Evolutionary conservation across 441 rosid species (phyloP), one percentile per base, ranked within the genome.

Genomic region (Pelargonium fulgidum): DNA sequence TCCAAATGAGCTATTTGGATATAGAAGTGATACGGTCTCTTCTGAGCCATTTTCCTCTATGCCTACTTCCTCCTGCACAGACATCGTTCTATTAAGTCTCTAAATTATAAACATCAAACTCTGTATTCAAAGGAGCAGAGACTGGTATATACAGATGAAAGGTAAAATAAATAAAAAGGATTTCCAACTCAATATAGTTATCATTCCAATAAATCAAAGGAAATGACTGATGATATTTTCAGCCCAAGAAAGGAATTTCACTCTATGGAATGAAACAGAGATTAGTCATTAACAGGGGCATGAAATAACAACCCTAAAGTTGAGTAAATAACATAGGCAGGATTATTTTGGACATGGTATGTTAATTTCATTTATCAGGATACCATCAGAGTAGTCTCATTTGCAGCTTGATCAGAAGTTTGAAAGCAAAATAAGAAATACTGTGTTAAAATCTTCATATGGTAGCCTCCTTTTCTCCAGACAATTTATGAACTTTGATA

Each of bases 1-100:
- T 65, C 99, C 99, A 79, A 94, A 87, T 19, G 94, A 84, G 79
- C 83, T 80, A 80, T 89, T 76, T 58, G 90, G 88, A 0, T 71
- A 79, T 73, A 91, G 75, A 36, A 72, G 80, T 39, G 81, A 83
- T 68, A 81, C 78, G 42, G 79, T 80, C 71, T 84, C 92, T 85
- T 87, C 94, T 54, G 83, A 77, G 71, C 94, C 96, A 80, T 88
- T 90, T 82, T 83, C 84, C 61, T 68, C 84, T 39, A 83, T 79
- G 42, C 82, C 87, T 36, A 90, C 82, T 74, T 80, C 88, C 68
- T 94, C 99, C 97, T 91, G 74, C 76, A 78, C 29, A 73, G 44
- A 70, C 13, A 41, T 22, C 67, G 45, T 45, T 22, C 12, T 22
- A 70, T 59, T 24, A 45, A 52, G 4, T 42, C 16, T 66, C 36